Base-by-base conservation (phyloP, 2,329 filamentous ascomycete species). In the Colletotrichum magnum region DNA sequence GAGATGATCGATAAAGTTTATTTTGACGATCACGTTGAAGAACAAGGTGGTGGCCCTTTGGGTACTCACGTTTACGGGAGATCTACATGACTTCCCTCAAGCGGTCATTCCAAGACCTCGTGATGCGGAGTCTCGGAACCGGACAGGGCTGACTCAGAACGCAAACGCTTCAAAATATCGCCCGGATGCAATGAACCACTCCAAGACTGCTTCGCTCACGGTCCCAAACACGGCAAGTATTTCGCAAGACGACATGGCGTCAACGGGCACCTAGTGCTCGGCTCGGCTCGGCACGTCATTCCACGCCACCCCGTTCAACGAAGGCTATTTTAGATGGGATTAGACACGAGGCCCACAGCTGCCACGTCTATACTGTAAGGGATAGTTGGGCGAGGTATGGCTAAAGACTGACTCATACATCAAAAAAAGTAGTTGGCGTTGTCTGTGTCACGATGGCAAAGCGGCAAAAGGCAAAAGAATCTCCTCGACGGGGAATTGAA, bases 281-380 rank as follows among this genome's bases (percentile, higher is more conserved):
- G 24, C 50, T 56, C 62, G 45, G 63, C 45, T 61, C 56, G 62
- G 56, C 56, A 57, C 62, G 51, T 52, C 43, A 53, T 39, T 50
- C 56, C 51, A 61, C 13, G 1, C 36, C 51, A 50, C 43, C 6
- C 32, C 28, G 28, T 32, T 32, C 28, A 32, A 24, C 21, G 21
- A 24, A 24, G 21, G 21, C 3, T 24, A 24, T 24, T 24, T 2
- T 24, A 24, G 21, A 24, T 24, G 21, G 21, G 21, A 24, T 24
- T 24, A 24, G 21, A 24, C 21, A 24, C 21, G 21, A 24, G 21
- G 21, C 21, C 21, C 21, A 24, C 0, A 24, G 21, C 21, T 24
- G 21, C 3, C 21, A 24, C 21, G 21, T 24, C 21, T 4, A 2
- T 24, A 24, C 2, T 24, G 21, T 24, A 24, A 4, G 21, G 21